These are phyloP conservation scores for Scleroderma citrinum DNA, from an alignment of 768 basidiomycete species.

Conservation along the genomic window DNA sequence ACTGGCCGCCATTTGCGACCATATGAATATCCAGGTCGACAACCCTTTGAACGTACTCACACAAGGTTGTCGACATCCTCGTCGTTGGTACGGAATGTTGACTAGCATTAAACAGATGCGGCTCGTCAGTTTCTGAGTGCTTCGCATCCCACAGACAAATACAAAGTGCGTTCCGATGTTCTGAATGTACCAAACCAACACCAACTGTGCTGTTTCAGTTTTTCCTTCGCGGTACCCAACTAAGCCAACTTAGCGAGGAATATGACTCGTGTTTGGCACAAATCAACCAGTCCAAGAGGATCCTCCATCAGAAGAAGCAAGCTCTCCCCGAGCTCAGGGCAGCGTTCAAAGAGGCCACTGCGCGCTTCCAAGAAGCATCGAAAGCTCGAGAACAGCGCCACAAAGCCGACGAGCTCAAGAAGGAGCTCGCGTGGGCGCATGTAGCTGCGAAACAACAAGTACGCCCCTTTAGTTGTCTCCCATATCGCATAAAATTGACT, in stretches of 20 bases:
- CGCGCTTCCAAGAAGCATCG: constrained; percentile 64
- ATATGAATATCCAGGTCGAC: constrained; percentile 96
- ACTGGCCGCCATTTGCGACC: constrained; percentile 81
- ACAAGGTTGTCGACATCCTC: constrained; percentile 46
- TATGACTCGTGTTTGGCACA: constrained; percentile 75
- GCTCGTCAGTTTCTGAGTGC: constrained; percentile 74
- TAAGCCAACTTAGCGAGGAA: constrained; percentile 81
- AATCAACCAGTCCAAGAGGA: constrained; percentile 59
- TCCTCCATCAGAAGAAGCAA: constrained; percentile 66
- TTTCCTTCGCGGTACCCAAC: constrained; percentile 90
- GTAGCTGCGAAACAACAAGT: constrained; percentile 67
- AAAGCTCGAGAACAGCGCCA: constrained; percentile 67
- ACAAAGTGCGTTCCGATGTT: constrained; percentile 52
- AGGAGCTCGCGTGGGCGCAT: constrained; percentile 85
- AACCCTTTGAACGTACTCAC: constrained; percentile 94
- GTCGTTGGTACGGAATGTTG: neutral
- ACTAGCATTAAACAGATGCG: constrained; percentile 20
- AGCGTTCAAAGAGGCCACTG: constrained; percentile 48
- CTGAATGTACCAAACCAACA: neutral
- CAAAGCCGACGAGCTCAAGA: constrained; percentile 65
- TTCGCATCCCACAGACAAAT: constrained; percentile 78
- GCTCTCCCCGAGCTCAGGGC: constrained; percentile 70
- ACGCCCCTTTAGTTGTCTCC: constrained; percentile 16
- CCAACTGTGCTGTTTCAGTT: constrained; percentile 46
- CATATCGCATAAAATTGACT: neutral